phyloP scores from a whole-genome alignment of 768 basidiomycete genomes.

The Boletus subcaerulescens region DNA sequence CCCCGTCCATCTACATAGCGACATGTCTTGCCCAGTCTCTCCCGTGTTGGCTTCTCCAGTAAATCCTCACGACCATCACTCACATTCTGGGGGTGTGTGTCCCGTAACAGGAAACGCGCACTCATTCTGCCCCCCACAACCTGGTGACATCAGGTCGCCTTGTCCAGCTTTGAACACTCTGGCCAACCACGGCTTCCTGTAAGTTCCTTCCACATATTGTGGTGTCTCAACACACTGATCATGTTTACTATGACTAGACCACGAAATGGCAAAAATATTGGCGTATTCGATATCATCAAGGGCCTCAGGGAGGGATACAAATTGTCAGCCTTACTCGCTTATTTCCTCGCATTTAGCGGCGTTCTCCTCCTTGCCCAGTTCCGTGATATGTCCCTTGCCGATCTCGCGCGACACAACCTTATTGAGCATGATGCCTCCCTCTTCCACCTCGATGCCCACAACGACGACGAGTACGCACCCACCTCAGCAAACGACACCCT shows the following conservation, averaged over 20 bases:
- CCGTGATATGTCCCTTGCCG: constrained; percentile 34
- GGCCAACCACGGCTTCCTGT: constrained; percentile 78
- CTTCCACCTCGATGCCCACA: constrained; percentile 46
- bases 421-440: constrained; percentile 63
- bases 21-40: constrained; percentile 19
- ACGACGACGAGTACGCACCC: constrained; percentile 46
- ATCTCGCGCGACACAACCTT: constrained; percentile 46
- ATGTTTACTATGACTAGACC: constrained; percentile 33
- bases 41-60: constrained; percentile 3
- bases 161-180: constrained; percentile 75
- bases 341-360: constrained; percentile 47
- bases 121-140: constrained; percentile 43
- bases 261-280: constrained; percentile 51
- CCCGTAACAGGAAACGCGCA: constrained; percentile 42
- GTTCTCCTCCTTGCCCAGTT: constrained; percentile 40
- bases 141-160: constrained; percentile 56
- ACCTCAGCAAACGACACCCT: constrained; percentile 35
- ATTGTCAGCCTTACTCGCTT: constrained; percentile 46
- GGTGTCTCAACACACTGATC: background rate
- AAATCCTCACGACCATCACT: constrained; percentile 10
- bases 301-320: constrained; percentile 52
- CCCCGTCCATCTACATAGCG: background rate
- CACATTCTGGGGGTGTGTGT: constrained; percentile 31
- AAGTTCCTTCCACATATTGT: constrained; percentile 25
- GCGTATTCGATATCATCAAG: constrained; percentile 36